Conservation (phyloP, 2,329 filamentous ascomycete species). For the Scedosporium dehoogii region DNA sequence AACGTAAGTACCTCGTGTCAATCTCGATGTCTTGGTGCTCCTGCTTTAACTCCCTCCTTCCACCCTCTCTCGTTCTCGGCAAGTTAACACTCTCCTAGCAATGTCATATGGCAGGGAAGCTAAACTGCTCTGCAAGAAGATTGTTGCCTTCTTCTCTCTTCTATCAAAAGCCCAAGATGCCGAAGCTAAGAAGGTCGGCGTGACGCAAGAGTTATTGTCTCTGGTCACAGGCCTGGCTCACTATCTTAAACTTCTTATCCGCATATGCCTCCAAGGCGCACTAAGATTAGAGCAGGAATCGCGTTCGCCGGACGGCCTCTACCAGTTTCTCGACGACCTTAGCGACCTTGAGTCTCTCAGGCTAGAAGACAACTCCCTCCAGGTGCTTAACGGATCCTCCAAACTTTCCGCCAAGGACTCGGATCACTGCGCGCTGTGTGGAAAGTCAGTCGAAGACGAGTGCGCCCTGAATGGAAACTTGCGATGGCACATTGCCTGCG, state of each 20-base stretch:
- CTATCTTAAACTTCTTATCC: slow-evolving; percentile 93
- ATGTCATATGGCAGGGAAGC: slow-evolving; percentile 89
- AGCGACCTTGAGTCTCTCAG: slow-evolving; percentile 72
- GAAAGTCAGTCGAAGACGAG: slow-evolving; percentile 87
- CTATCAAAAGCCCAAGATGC: slow-evolving; percentile 91
- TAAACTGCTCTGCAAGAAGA: slow-evolving; percentile 99
- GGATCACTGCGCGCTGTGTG: slow-evolving; percentile 75
- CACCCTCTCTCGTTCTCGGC: neutral
- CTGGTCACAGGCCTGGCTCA: slow-evolving; percentile 93
- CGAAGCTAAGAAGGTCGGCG: slow-evolving; percentile 80
- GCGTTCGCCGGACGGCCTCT: slow-evolving; percentile 61
- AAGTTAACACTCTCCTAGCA: slow-evolving; percentile 34
- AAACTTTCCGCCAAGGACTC: slow-evolving; percentile 64
- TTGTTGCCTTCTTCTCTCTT: slow-evolving; percentile 93
- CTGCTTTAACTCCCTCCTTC: neutral
- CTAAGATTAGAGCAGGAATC: slow-evolving; percentile 84
- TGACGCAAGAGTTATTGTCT: slow-evolving; percentile 96
- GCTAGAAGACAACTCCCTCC: slow-evolving; percentile 57
- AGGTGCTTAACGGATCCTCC: slow-evolving; percentile 55
- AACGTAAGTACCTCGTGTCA: slow-evolving; percentile 1
- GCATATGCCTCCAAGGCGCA: slow-evolving; percentile 90
- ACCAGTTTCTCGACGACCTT: slow-evolving; percentile 75
- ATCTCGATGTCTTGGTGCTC: neutral
- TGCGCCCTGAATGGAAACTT: slow-evolving; percentile 67
- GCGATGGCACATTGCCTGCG: slow-evolving; percentile 77